These are phyloP conservation scores for Moringa oleifera DNA, from an alignment of 345 rosid species.

Conservation along the genomic window DNA sequence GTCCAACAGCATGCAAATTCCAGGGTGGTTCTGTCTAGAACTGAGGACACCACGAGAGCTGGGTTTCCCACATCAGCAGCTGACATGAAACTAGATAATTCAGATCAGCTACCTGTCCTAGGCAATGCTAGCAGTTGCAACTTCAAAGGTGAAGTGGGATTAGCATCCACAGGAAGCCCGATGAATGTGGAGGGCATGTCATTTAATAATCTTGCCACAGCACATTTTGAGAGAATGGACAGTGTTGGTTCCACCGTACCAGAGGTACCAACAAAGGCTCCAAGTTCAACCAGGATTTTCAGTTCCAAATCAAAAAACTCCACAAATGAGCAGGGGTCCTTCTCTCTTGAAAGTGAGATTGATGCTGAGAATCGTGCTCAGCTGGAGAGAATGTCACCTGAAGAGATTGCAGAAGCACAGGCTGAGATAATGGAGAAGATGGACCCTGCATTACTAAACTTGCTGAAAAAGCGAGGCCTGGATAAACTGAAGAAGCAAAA, in stretches of 20 bases:
- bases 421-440: conserved; percentile 80
- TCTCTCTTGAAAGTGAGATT: conserved; percentile 66
- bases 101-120: conserved; percentile 4
- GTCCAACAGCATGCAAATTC: conserved; percentile 10
- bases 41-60: conserved; percentile 7
- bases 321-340: conserved; percentile 27
- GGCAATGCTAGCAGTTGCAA: neutral
- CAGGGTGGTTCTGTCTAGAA: conserved; percentile 9
- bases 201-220: conserved; percentile 11
- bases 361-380: conserved; percentile 67
- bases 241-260: conserved; percentile 10
- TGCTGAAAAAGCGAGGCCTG: conserved; percentile 60
- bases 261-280: conserved; percentile 15
- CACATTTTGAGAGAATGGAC: conserved; percentile 9
- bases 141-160: too few relatives aligned
- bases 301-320: conserved; percentile 23
- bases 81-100: conserved; percentile 25
- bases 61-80: conserved; percentile 5
- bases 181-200: conserved; percentile 15
- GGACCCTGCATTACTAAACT: conserved; percentile 58
- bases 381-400: conserved; percentile 60
- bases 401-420: conserved; percentile 73
- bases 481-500: conserved; percentile 48
- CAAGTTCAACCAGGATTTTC: conserved; percentile 13
- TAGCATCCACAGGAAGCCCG: conserved; percentile 2